A percentile compares a stretch with the other conserved stretches of the same genome.
These are phyloP conservation scores for Acacia concinna DNA, from an alignment of 331 rosid genomes.

Conservation along the genomic window DNA sequence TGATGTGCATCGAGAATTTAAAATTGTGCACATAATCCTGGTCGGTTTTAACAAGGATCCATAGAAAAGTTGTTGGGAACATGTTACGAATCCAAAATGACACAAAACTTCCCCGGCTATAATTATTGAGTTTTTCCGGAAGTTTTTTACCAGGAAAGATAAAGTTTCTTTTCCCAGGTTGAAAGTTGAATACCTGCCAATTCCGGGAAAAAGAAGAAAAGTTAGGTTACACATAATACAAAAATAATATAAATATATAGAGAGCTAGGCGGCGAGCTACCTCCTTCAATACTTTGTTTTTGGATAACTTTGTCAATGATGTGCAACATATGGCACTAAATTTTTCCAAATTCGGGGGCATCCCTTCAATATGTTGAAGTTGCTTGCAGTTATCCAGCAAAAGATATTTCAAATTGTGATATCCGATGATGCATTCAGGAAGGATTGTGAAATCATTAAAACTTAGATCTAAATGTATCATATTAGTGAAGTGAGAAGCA, in stretches of 20 bases:
- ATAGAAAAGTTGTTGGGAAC: slow-evolving; percentile 2
- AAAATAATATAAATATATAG: not conserved
- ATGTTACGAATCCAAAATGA: not conserved
- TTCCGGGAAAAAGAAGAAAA: not conserved
- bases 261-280: not conserved
- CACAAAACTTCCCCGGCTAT: not conserved
- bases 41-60: slow-evolving; percentile 4
- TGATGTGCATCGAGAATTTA: not conserved
- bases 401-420: not conserved
- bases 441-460: not conserved
- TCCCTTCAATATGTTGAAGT: not conserved
- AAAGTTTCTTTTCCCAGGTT: not conserved
- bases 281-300: not conserved
- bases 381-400: not conserved
- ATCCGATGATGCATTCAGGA: not conserved
- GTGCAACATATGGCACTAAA: not conserved
- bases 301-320: not conserved
- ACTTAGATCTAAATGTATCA: not conserved
- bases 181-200: not conserved
- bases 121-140: not conserved
- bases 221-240: not conserved
- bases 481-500: not conserved
- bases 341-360: not conserved
- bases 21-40: not conserved
- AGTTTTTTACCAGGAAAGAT: not conserved